Evolutionary conservation across 805 yeast species (phyloP), one percentile per base, ranked within the genome.

Genomic region (Candida anglica): DNA sequence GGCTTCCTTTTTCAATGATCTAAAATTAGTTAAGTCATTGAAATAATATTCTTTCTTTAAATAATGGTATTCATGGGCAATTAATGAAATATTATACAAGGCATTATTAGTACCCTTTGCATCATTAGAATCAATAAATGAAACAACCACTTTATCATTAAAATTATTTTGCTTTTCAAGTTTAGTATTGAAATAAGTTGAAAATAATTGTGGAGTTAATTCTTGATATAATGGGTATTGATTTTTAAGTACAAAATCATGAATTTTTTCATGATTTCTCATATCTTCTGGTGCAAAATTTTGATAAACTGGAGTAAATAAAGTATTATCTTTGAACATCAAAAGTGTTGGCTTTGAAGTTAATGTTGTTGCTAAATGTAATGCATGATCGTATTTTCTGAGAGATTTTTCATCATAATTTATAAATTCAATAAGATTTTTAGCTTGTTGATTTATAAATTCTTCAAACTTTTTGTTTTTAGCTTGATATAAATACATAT

Each of bases 251-350:
- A 84, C 56, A 63, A 82, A 84, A 11, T 69, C 50, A 42, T 66
- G 50, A 7, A 84, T 63, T 25, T 60, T 54, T 15, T 61, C 63
- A 13, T 56, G 55, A 42, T 75, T 69, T 42, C 93, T 68, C 36
- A 73, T 69, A 44, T 82, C 86, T 31, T 75, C 76, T 5, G 86
- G 73, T 0, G 80, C 78, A 56, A 75, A 77, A 36, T 75, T 77
- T 43, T 75, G 83, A 42, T 56, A 80, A 4, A 79, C 69, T 4
- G 62, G 58, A 0, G 85, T 70, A 20, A 72, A 48, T 36, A 75
- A 50, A 10, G 77, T 61, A 34, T 73, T 71, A 34, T 81, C 81
- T 44, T 75, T 80, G 52, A 80, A 73, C 15, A 81, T 60, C 19
- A 78, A 56, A 14, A 84, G 46, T 11, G 85, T 77, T 2, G 94